These are phyloP conservation scores for Rhizomucor pusillus DNA, from an alignment of 371 early-diverging fungal genomes.

Conservation along the genomic window DNA sequence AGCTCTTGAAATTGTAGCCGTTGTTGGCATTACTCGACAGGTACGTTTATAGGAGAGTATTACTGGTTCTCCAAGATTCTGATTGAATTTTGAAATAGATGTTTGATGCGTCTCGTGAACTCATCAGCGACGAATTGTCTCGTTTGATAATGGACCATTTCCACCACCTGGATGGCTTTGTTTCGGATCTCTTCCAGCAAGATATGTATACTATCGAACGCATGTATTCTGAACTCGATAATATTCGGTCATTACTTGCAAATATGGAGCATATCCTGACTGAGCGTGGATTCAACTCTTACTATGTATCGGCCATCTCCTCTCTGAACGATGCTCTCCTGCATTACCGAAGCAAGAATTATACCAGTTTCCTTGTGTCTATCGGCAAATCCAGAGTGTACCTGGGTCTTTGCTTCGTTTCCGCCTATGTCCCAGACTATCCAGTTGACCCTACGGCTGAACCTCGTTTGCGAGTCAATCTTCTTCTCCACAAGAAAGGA, in stretches of 20 bases:
- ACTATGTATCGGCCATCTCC: conserved; percentile 20
- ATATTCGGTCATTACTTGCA: conserved; percentile 5
- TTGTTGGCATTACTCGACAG: conserved; percentile 35
- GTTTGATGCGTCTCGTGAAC: conserved; percentile 1
- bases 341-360: conserved; percentile 17
- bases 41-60: conserved; percentile 12
- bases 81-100: conserved; percentile 1
- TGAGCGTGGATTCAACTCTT: conserved; percentile 16
- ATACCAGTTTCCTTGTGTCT: conserved; percentile 14
- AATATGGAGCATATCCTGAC: conserved; percentile 7
- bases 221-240: conserved; percentile 11
- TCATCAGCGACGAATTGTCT: neutral
- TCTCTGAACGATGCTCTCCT: conserved; percentile 15
- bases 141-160: neutral
- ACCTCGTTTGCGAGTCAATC: conserved; percentile 59
- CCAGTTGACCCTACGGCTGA: conserved; percentile 79
- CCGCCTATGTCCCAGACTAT: conserved; percentile 70
- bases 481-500: conserved; percentile 47
- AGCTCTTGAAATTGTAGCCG: conserved; percentile 27
- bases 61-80: no score
- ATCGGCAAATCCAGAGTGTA: conserved; percentile 57
- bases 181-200: neutral
- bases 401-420: conserved; percentile 59
- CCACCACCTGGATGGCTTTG: conserved; percentile 4
- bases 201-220: conserved; percentile 1